Evolutionary conservation across 192 early-diverging fungal species (phyloP).

Genomic region (Dissophora globulifera): DNA sequence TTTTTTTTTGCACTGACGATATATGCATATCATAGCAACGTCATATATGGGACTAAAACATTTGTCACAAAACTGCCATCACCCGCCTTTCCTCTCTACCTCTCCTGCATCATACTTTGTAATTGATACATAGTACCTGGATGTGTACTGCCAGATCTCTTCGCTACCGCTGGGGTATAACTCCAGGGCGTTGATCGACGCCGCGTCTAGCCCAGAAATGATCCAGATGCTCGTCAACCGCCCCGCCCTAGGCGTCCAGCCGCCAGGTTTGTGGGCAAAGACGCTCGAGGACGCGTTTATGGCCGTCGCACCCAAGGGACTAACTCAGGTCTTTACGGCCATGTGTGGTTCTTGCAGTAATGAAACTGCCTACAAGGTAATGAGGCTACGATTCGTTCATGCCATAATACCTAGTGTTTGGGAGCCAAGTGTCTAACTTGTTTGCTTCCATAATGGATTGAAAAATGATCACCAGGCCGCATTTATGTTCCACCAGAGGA

Average conservation of each 20-base stretch:
- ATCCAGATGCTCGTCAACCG: slow-evolving; percentile 73
- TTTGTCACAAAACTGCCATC: too few species aligned
- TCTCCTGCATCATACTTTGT: too few species aligned
- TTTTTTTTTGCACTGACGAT: too few species aligned
- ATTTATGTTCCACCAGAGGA: slow-evolving; percentile 70
- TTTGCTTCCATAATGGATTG: too few species aligned
- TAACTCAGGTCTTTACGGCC: slow-evolving; percentile 77
- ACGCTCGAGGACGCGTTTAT: slow-evolving; percentile 71
- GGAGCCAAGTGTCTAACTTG: too few species aligned
- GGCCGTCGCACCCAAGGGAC: slow-evolving; percentile 70
- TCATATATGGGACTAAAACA: too few species aligned
- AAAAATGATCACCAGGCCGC: too few species aligned
- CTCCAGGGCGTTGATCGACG: slow-evolving; percentile 64
- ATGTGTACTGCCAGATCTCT: slow-evolving; percentile 79
- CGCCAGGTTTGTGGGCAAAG: slow-evolving; percentile 69
- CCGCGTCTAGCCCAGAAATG: slow-evolving; percentile 65
- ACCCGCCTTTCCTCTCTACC: too few species aligned
- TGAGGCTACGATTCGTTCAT: too few species aligned
- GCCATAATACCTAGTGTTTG: too few species aligned
- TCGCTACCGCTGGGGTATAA: slow-evolving; percentile 83
- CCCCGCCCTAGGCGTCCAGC: slow-evolving; percentile 74
- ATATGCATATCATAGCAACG: too few species aligned
- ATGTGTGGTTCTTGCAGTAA: slow-evolving; percentile 82
- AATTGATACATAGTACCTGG: slow-evolving; percentile 65
- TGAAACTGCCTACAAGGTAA: slow-evolving; percentile 76